Evolutionary conservation across 1,284 basidiomycete genomes (phyloP), one percentile per base, ranked within the genome.

Genomic region (Cutaneotrichosporon cavernicola): DNA sequence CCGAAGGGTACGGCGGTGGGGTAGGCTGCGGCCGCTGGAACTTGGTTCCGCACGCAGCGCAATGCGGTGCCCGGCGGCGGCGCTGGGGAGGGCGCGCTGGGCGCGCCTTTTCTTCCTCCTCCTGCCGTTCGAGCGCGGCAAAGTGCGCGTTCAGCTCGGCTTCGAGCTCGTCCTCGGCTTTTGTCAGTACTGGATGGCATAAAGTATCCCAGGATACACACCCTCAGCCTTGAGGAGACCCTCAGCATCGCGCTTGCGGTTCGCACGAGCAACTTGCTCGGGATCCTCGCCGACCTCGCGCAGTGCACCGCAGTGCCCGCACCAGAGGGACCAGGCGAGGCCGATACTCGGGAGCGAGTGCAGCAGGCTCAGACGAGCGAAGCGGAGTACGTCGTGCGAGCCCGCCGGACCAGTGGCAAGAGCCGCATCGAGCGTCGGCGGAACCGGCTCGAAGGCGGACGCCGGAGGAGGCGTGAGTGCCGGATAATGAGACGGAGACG

Each of bases 251-350:
- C 49, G 47, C 61, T 56, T 50, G 34, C 38, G 21, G 5, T 38
- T 36, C 11, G 34, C 26, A 4, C 13, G 36, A 30, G 56, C 34
- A 36, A 36, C 26, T 9, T 51, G 31, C 36, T 60, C 57, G n/a
- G 68, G 64, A 52, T 72, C 74, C 7, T 70, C 72, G n/a, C 64
- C 63, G 18, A 70, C 71, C 10, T 70, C 66, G n/a, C 70, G 63
- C 11, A 80, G 58, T 14, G 72, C 56, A 13, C 67, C 67, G 53
- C 67, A 68, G 7, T 40, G 52, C 22, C 60, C 60, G 34, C 73
- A 36, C 78, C 78, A 68, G 72, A 78, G 13, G 31, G 57, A 59
- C 67, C 63, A 68, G 70, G 77, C 72, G 68, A 76, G 66, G 69
- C 70, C 22, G 61, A 62, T 46, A 30, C 18, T 34, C 14, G 65